Evolutionary conservation across 371 early-diverging fungal genomes (phyloP).

Genomic region (Blastocladiella emersonii): DNA sequence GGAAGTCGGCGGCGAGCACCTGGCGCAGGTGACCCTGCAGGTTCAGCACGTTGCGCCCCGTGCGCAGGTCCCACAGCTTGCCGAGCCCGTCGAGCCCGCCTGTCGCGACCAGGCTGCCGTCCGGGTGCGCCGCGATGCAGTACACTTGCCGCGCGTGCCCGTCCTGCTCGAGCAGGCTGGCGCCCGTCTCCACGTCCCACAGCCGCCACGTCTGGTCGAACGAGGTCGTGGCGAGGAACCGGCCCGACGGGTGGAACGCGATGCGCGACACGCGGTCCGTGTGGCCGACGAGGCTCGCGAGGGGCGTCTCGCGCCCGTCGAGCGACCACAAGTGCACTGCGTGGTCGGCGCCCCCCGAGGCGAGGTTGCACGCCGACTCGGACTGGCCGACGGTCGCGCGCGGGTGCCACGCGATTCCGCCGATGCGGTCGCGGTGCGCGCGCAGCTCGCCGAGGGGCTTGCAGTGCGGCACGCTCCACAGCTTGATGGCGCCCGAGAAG

Average conservation of each 20-base stretch:
- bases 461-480: conserved; percentile 63
- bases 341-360: conserved; percentile 65
- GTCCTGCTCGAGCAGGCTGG: conserved; percentile 76
- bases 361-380: conserved; percentile 55
- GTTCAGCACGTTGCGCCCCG: conserved; percentile 75
- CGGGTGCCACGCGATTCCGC: conserved; percentile 82
- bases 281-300: conserved; percentile 68
- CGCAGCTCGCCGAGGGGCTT: not conserved
- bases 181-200: conserved; percentile 68
- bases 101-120: conserved; percentile 80
- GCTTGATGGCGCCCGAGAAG: conserved; percentile 69
- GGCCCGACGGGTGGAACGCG: conserved; percentile 80
- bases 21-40: conserved; percentile 84
- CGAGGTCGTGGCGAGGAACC: conserved; percentile 72
- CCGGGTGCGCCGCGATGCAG: conserved; percentile 74
- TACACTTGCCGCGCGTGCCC: conserved; percentile 89
- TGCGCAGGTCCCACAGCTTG: conserved; percentile 88
- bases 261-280: conserved; percentile 68
- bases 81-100: conserved; percentile 84
- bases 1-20: conserved; percentile 75
- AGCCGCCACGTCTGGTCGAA: conserved; percentile 90
- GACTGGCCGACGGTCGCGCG: conserved; percentile 48
- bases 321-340: conserved; percentile 66
- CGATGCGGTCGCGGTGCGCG: conserved; percentile 79
- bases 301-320: conserved; percentile 57